Conservation (phyloP, 305 asterid genomes). For the Ajuga reptans region DNA sequence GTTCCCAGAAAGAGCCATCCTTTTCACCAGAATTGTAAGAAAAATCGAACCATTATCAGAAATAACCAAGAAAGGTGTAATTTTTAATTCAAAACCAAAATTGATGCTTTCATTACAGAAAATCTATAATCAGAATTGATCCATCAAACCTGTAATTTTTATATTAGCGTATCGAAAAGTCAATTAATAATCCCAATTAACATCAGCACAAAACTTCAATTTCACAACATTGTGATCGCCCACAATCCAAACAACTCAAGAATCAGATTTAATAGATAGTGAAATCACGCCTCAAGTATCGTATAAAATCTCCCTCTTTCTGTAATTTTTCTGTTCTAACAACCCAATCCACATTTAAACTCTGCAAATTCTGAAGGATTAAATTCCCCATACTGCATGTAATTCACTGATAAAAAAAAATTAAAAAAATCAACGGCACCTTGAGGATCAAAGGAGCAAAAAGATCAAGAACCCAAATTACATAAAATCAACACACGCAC, state of each 20-base stretch:
- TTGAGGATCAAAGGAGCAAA: slow-evolving; percentile 24
- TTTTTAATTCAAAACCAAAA: slow-evolving; percentile 2
- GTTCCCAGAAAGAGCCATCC: slow-evolving; percentile 51
- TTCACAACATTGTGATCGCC: slow-evolving; percentile 25
- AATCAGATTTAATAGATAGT: background rate
- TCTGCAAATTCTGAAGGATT: background rate
- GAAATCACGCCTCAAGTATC: too few relatives aligned
- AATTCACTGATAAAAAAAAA: background rate
- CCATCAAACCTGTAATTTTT: background rate
- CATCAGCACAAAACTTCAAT: slow-evolving; percentile 11
- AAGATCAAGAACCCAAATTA: slow-evolving; percentile 29
- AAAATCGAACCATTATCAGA: slow-evolving; percentile 13
- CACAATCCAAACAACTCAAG: background rate
- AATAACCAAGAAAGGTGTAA: background rate
- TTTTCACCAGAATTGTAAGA: slow-evolving; percentile 26
- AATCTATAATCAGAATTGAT: slow-evolving; percentile 16
- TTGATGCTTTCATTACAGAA: background rate
- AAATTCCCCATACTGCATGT: slow-evolving; percentile 28
- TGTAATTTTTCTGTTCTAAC: too few relatives aligned
- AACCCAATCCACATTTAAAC: too few relatives aligned
- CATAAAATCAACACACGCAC: slow-evolving; percentile 36
- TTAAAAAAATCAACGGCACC: slow-evolving; percentile 1
- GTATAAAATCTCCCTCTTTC: too few relatives aligned
- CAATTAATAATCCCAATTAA: slow-evolving; percentile 10
- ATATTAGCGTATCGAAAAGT: background rate